Conservation (phyloP, 257 asterid genomes). For the Solanum pennellii region DNA sequence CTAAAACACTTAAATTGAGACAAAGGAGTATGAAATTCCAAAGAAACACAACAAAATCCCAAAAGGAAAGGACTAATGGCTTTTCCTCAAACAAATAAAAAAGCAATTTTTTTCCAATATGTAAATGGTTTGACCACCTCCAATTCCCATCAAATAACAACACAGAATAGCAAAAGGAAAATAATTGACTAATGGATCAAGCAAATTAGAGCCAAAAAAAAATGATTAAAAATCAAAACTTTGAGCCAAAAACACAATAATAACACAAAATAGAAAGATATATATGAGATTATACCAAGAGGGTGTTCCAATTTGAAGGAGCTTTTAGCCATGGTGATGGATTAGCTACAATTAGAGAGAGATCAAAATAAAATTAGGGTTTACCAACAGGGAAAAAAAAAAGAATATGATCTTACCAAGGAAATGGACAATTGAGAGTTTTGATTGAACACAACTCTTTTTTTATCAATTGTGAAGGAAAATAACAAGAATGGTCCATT, state of each 20-base stretch:
- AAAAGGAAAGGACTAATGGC: not conserved
- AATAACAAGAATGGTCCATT: not conserved
- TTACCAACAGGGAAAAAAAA: not conserved
- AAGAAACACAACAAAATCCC: not conserved
- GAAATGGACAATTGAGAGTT: not conserved
- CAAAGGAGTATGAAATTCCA: not conserved
- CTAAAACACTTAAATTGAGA: not conserved
- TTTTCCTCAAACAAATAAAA: not conserved
- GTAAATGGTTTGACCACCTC: not conserved
- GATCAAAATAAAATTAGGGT: not conserved
- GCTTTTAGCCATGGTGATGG: slow-evolving; percentile 22
- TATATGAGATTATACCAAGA: slow-evolving; percentile 5
- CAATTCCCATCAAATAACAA: not conserved
- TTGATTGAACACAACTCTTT: not conserved
- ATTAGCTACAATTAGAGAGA: not conserved
- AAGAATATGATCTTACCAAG: not conserved
- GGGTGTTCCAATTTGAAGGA: slow-evolving; percentile 35
- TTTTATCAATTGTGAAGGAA: not conserved
- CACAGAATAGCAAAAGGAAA: not conserved
- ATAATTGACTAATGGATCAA: not conserved
- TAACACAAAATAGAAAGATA: not conserved
- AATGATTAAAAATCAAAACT: not conserved
- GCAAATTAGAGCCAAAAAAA: not conserved
- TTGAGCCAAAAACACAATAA: not conserved
- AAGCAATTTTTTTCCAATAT: not conserved